Evolutionary conservation across 495 filamentous ascomycete species (phyloP), one percentile per base, ranked within the genome.

Genomic region (Penicillium pulvis): DNA sequence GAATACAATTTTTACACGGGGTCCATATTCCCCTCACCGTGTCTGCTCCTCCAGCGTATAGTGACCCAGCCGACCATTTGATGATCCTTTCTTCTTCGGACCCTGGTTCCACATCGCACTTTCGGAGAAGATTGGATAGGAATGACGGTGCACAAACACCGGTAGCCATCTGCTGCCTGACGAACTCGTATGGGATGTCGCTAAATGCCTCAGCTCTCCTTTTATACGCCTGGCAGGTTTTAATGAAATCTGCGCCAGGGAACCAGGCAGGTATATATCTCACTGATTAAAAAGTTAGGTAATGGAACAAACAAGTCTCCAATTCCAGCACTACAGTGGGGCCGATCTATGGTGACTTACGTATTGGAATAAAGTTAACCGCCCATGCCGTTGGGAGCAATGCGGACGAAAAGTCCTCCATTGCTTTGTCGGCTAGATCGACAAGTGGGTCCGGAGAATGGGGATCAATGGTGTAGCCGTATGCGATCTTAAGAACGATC

Each of bases 31-130:
- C 45, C 5, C 45, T 28, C 45, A 71, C 68, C 2, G 76, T 87
- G 60, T 88, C 86, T 20, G 82, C 80, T 6, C 85, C 86, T 10
- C 80, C 85, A 24, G 80, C 75, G 35, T 85, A 81, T 0, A 88
- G 61, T 0, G 77, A 76, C n/a, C 73, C 78, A 5, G 83, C 77
- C 17, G 76, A 65, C 76, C 75, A 79, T 56, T 79, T 81, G 35
- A 75, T 69, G 8, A 63, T 60, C 0, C 17, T 53, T 33, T 76
- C 67, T 16, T 69, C 67, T 26, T 77, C 66, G 0, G 66, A 62
- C 0, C 65, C 65, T 6, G 67, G 60, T 0, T 57, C 26, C 0
- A 57, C 35, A 6, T 64, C 61, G 1, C 61, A 53, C 0, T 68
- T 51, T 53, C 74, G 61, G 3, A 82, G 54, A 0, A 74, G 53